Base-by-base conservation (phyloP, 345 rosid genomes). In the Populus simonii region DNA sequence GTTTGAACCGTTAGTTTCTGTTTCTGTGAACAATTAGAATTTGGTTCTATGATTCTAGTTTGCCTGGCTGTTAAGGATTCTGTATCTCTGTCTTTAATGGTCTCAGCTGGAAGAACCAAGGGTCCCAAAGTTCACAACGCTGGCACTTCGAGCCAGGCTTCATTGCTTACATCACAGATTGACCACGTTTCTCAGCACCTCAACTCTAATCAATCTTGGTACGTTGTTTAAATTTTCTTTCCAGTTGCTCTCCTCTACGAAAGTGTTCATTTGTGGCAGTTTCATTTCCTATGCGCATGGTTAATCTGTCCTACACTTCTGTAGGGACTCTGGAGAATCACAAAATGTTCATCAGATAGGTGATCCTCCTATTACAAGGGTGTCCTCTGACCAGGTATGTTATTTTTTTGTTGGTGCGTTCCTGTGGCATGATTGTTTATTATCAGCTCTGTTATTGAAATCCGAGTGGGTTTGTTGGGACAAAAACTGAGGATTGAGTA, bases 311-410 rank as follows among this genome's bases (percentile, higher is more conserved):
- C 85, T 79, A 18, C 61, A 70, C 72, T 61, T 70, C 18, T 76
- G 45, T 61, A 88, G 90, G 75, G 62, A 75, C 73, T 47, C 80
- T 73, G 80, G 87, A 66, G 86, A 84, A 74, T 57, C 74, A 68
- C 87, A 84, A 10, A 80, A 73, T 55, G 74, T 61, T 72, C 62
- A 81, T 73, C 88, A 71, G 55, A 69, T 70, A 57, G 71, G 70
- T 66, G 66, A 76, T 77, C 85, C 85, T 49, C 88, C 83, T 5
- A 12, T 84, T 66, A 45, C 84, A 33, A 87, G 93, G 77, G 92
- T 92, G 81, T 89, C 94, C 61, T 90, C 97, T 63, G 85, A 91
- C 79, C 86, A 88, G 96, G 97, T 92, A 31, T 68, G 79, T 65
- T 16, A 15, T 7, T 31, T 16, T 23, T 22, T 63, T 27, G 25